Evolutionary conservation across 441 rosid species (phyloP).

Genomic region (Populus hybrid): DNA sequence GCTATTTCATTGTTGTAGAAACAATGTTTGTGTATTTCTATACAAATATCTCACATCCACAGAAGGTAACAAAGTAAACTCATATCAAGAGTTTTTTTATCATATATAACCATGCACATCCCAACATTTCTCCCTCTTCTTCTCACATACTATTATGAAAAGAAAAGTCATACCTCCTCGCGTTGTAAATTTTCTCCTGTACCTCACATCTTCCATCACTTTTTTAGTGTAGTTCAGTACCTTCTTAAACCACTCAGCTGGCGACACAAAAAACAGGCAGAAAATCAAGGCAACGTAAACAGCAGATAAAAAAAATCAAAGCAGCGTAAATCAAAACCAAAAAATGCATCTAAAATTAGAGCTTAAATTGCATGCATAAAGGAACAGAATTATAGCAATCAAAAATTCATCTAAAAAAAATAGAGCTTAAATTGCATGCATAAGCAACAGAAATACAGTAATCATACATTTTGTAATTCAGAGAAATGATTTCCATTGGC

Average conservation of each 20-base stretch:
- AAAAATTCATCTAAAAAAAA: background rate
- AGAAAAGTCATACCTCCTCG: slow-evolving; percentile 70
- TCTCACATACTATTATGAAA: background rate
- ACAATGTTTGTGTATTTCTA: background rate
- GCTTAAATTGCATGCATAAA: slow-evolving; percentile 3
- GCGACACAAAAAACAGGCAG: slow-evolving; percentile 23
- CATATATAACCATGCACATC: background rate
- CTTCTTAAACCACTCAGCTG: slow-evolving; percentile 98
- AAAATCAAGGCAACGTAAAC: slow-evolving; percentile 10
- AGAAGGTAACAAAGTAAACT: background rate
- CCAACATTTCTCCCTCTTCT: background rate
- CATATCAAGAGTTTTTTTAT: background rate
- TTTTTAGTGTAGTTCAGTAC: slow-evolving; percentile 93
- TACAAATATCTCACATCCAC: background rate
- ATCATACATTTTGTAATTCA: slow-evolving; percentile 85
- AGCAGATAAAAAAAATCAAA: slow-evolving; percentile 11
- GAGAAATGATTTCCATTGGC: slow-evolving; percentile 91
- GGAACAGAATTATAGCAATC: background rate
- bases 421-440: slow-evolving; percentile 1
- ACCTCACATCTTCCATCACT: slow-evolving; percentile 77
- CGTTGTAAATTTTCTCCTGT: slow-evolving; percentile 75
- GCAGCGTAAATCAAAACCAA: background rate
- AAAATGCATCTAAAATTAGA: background rate
- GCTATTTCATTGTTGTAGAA: background rate
- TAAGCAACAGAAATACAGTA: slow-evolving; percentile 2